Evolutionary conservation across 108 stramenopile species (phyloP).

Genomic region (Aurantiochytrium sp.): DNA sequence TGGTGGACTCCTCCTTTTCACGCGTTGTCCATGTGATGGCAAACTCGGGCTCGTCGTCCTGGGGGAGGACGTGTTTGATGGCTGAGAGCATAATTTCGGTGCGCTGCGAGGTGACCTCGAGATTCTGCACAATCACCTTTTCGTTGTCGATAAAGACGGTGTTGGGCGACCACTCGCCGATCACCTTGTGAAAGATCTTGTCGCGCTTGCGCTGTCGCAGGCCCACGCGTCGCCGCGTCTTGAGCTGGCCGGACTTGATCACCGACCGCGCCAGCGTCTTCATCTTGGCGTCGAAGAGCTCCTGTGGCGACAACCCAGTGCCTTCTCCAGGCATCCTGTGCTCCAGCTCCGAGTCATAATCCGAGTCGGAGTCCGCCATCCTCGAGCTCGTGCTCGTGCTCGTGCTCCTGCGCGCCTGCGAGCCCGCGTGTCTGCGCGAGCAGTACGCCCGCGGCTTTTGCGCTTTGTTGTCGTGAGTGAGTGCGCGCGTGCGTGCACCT

Average conservation of each 20-base stretch:
- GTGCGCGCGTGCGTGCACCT: too few species aligned
- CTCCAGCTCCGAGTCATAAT: neutral
- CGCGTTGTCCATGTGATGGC: neutral
- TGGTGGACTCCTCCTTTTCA: neutral
- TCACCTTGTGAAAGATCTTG: constrained; percentile 13
- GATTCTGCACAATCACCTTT: constrained; percentile 10
- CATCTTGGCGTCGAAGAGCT: neutral
- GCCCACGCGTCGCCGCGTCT: constrained; percentile 4
- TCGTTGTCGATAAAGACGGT: constrained; percentile 9
- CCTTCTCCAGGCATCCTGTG: neutral
- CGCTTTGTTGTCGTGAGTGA: too few species aligned
- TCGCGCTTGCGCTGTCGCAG: constrained; percentile 5
- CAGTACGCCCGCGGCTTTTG: too few species aligned
- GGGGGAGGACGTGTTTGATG: neutral
- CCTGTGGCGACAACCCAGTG: neutral
- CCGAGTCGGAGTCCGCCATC: neutral
- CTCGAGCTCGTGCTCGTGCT: neutral
- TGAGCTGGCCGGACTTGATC: neutral
- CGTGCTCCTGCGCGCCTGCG: too few species aligned
- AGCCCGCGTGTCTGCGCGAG: too few species aligned
- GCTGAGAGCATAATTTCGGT: neutral
- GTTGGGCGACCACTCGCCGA: constrained; percentile 11
- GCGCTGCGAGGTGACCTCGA: neutral
- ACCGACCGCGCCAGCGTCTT: neutral
- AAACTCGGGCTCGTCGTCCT: neutral